These are phyloP conservation scores for Ophioceras dolichostomum DNA, from an alignment of 2,329 filamentous ascomycete species.

Conservation along the genomic window DNA sequence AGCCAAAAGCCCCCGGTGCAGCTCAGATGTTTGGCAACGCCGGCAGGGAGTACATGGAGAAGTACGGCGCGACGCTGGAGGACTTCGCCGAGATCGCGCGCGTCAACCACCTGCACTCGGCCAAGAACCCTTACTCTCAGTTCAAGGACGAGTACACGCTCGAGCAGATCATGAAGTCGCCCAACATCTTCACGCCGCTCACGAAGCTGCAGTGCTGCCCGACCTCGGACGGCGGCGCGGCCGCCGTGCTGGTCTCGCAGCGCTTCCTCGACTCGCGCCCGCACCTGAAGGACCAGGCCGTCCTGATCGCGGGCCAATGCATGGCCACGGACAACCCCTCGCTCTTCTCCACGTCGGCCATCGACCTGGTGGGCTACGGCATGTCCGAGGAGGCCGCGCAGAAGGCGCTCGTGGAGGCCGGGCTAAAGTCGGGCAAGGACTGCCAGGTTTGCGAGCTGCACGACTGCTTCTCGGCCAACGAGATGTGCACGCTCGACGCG, in stretches of 20 bases:
- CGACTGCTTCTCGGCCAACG: slow-evolving; percentile 93
- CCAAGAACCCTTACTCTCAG: slow-evolving; percentile 93
- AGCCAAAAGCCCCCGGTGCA: slow-evolving; percentile 67
- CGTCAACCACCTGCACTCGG: slow-evolving; percentile 85
- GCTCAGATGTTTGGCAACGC: slow-evolving; percentile 96
- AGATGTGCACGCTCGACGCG: slow-evolving; percentile 83
- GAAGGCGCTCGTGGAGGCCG: slow-evolving; percentile 63
- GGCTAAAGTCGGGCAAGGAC: slow-evolving; percentile 48
- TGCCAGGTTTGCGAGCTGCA: slow-evolving; percentile 84
- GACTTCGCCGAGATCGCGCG: slow-evolving; percentile 94
- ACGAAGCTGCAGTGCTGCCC: slow-evolving; percentile 99
- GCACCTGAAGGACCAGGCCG: slow-evolving; percentile 68
- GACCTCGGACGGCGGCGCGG: slow-evolving; percentile 84
- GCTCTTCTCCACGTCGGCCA: slow-evolving; percentile 68
- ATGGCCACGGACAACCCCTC: slow-evolving; percentile 73
- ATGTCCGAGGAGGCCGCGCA: slow-evolving; percentile 66
- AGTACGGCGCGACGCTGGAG: slow-evolving; percentile 70
- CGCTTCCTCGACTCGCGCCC: slow-evolving; percentile 77
- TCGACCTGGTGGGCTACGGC: slow-evolving; percentile 80
- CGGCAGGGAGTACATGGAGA: slow-evolving; percentile 88
- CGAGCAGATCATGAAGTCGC: slow-evolving; percentile 64
- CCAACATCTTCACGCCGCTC: slow-evolving; percentile 73
- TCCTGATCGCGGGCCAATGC: slow-evolving; percentile 79
- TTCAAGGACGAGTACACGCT: slow-evolving; percentile 86
- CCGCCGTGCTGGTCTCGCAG: slow-evolving; percentile 80